Evolutionary conservation across 768 basidiomycete species (phyloP), one percentile per base, ranked within the genome.

Genomic region (Termitomyces bulborhizus): DNA sequence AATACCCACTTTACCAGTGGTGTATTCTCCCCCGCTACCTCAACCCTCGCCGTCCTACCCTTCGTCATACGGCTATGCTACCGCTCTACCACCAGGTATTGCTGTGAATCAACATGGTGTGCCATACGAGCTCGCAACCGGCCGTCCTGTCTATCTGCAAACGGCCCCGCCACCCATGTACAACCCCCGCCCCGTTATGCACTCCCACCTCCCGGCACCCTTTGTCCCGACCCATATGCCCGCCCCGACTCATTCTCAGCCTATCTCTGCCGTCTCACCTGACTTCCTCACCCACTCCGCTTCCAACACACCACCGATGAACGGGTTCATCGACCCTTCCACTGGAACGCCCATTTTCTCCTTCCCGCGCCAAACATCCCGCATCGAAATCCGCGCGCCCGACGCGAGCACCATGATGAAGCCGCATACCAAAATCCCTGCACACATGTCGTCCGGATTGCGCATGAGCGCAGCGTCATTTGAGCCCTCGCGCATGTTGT

Each of bases 111-210:
- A 83, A 52, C 84, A 88, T 57, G 90, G 90, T 32, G 77, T 90
- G 72, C 76, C 88, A n/a, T 92, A 85, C 65, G 90, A 93, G 68
- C 65, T 91, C 50, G 83, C 88, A 13, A 91, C 88, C 4, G 91
- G 91, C 40, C 88, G 88, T 39, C 81, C 88, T 11, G 84, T 93
- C 34, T 86, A 86, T 62, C 74, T 92, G 29, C 80, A 84, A 58
- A 70, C 77, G n/a, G 74, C 78, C 12, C 79, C 82, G 18, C 74
- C 77, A 3, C 75, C 77, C 29, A 77, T 87, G 73, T 87, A 82
- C 64, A 83, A 82, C 47, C 84, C 85, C 49, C 84, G 81, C n/a
- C 84, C 86, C 15, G 64, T 83, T 53, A 76, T 85, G 60, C 82
- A 80, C 56, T 71, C 78, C 13, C 79, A 82, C 66, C 73, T 79